These are phyloP conservation scores for Pseudognaphalium luteoalbum DNA, from an alignment of 129 eudicot genomes.

Conservation along the genomic window DNA sequence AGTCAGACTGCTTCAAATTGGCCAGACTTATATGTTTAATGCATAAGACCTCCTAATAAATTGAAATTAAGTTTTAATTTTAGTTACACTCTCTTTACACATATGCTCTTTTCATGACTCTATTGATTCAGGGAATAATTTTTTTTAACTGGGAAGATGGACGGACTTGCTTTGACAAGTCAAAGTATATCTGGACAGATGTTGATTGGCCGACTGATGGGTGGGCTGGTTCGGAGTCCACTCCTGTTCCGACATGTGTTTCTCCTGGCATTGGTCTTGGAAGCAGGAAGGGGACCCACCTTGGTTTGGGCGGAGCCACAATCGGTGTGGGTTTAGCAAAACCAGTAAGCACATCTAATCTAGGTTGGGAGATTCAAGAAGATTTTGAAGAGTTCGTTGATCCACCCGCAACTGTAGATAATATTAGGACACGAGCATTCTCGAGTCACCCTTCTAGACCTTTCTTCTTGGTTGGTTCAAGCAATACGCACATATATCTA, in stretches of 20 bases:
- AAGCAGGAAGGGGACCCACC: slow-evolving; percentile 73
- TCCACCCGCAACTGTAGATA: slow-evolving; percentile 85
- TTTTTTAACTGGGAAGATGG: slow-evolving; percentile 76
- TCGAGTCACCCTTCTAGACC: slow-evolving; percentile 94
- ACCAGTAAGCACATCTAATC: slow-evolving; percentile 54
- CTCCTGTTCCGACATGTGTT: slow-evolving; percentile 83
- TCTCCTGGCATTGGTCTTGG: slow-evolving; percentile 92
- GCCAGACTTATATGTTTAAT: background rate
- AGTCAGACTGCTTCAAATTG: no score
- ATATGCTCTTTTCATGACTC: slow-evolving; percentile 20
- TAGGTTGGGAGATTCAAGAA: slow-evolving; percentile 92
- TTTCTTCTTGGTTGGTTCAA: slow-evolving; percentile 92
- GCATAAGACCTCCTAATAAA: background rate
- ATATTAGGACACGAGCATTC: slow-evolving; percentile 71
- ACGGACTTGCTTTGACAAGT: slow-evolving; percentile 38
- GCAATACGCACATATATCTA: slow-evolving; percentile 83
- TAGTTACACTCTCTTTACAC: slow-evolving; percentile 22
- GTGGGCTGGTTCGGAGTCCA: slow-evolving; percentile 89
- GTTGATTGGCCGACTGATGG: slow-evolving; percentile 98
- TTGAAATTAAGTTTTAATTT: background rate
- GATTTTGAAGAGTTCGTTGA: slow-evolving; percentile 84
- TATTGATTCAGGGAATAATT: slow-evolving; percentile 65
- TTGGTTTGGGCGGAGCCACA: slow-evolving; percentile 93
- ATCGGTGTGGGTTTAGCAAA: slow-evolving; percentile 62
- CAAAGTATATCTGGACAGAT: slow-evolving; percentile 79